Evolutionary conservation across 2,329 filamentous ascomycete species (phyloP), one percentile per base, ranked within the genome.

Genomic region (Talaromyces sp.): DNA sequence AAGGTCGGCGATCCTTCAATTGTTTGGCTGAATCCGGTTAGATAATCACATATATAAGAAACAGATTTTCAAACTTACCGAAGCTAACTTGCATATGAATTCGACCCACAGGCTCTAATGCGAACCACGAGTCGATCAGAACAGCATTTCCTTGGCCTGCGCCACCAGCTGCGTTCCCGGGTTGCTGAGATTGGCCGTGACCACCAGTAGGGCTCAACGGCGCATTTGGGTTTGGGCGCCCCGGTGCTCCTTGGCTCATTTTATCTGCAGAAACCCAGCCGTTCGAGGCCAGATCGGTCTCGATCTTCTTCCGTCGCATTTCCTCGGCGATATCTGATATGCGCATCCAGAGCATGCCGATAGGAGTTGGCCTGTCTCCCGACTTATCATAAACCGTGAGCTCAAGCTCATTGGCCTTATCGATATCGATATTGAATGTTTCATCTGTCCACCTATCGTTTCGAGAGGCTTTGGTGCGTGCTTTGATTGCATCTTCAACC

Each of bases 401-500:
- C 76, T 99, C 95, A 67, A 99, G 92, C 79, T 99, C 95, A 78
- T 99, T 99, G 61, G 95, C 95, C 82, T 98, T 98, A 79, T 98
- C 94, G 64, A 99, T 95, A 69, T 95, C 92, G 67, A 99, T 89
- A 65, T 89, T 93, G 77, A 97, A 95, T 41, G 89, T 87, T 79
- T 99, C 95, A 70, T 92, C 91, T 48, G 93, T 88, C 94, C 94
- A 99, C 72, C 88, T 88, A 78, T 99, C 95, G 67, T 85, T 96
- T 65, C 93, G 86, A 10, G 93, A 92, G 1, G 90, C 86, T 76
- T 88, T 92, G 27, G 95, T 99, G 70, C 93, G 87, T 47, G 93
- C 93, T 72, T 96, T 92, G 67, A 97, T 87, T 62, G 90, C 87
- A 78, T 99, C 95, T 81, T 99, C 95, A 52, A 98, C 94, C 80